Evolutionary conservation across 768 basidiomycete genomes (phyloP), one percentile per base, ranked within the genome.

Genomic region (Pisolithus marmoratus): DNA sequence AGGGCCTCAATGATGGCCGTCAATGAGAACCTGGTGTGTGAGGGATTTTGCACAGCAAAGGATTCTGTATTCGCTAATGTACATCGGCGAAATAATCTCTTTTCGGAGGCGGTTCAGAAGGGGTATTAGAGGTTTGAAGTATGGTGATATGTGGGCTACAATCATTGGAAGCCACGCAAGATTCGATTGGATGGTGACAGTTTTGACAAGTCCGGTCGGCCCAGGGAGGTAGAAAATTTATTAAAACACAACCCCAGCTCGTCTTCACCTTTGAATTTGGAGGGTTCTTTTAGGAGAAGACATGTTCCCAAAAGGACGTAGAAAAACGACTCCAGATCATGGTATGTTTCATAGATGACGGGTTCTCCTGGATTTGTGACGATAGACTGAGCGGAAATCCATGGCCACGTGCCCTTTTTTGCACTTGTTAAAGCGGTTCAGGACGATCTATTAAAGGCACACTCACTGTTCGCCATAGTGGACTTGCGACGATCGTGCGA

Each of bases 301-400:
- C 36, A 56, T 0, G 49, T 46, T 1, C 40, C 8, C 19, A 38
- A 11, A 9, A 41, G n/a, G 40, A 41, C n/a, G 22, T 41, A 41
- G 40, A 41, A 41, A 12, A 11, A 41, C 19, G 40, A 41, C 8
- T 41, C 40, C 19, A 56, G 29, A 29, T 56, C 38, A 1, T 56
- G 48, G 3, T 49, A 15, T 0, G 15, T 11, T 15, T 43, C 23
- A 4, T 54, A 52, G 0, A 38, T 7, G 17, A 56, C 48, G 0
- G 46, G 27, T 40, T 54, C 48, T 19, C 19, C 40, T 15, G 38
- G 44, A 38, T 36, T 34, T 6, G 44, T 48, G 52, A 56, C 53
- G 0, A 47, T 20, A 3, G 53, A 38, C 12, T 53, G 15, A 0
- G 7, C 48, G 1, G 49, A 43, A 48, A 56, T 56, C 48, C 49